Percentiles rank a stretch among this genome's conserved stretches.
phyloP scores from a whole-genome alignment of 2,329 filamentous ascomycete species.

The Escovopsis sp. region DNA sequence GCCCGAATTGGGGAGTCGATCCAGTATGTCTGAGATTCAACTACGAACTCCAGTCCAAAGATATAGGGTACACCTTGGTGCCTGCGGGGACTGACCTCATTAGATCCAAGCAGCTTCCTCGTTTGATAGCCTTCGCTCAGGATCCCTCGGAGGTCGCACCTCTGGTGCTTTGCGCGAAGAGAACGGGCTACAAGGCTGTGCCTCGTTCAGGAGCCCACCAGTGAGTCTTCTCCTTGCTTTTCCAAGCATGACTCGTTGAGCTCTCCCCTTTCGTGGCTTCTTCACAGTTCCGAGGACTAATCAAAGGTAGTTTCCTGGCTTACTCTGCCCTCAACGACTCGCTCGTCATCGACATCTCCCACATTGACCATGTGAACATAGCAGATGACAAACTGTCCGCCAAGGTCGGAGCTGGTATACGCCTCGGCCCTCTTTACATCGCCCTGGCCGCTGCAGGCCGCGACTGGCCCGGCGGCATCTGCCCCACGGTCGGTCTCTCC shows the following conservation, averaged over 20 bases:
- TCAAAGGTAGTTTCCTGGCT: conserved; percentile 1
- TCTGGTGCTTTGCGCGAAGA: conserved; percentile 5
- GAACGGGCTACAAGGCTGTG: conserved; percentile 5
- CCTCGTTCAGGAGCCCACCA: conserved; percentile 7
- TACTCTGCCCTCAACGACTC: conserved; percentile 6
- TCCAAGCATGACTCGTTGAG: not conserved
- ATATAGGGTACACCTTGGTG: too few relatives aligned
- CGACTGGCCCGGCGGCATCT: conserved; percentile 7
- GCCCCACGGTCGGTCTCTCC: conserved; percentile 13
- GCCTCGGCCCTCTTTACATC: conserved; percentile 9
- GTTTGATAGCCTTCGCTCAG: conserved; percentile 5
- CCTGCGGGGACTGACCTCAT: not conserved
- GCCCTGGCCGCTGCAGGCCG: conserved; percentile 4
- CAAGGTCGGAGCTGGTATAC: conserved; percentile 7
- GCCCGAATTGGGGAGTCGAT: conserved; percentile 5
- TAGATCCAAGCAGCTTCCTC: conserved; percentile 3
- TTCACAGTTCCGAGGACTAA: not conserved
- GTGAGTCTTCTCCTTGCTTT: not conserved
- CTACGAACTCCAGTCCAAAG: not conserved
- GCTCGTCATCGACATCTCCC: conserved; percentile 9
- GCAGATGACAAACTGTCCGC: conserved; percentile 4
- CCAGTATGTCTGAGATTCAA: conserved; percentile 1
- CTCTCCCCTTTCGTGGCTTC: not conserved
- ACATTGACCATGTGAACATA: conserved; percentile 8
- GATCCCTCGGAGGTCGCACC: conserved; percentile 4